Evolutionary conservation across 1,284 basidiomycete species (phyloP), one percentile per base, ranked within the genome.

Genomic region (Malassezia globosa): DNA sequence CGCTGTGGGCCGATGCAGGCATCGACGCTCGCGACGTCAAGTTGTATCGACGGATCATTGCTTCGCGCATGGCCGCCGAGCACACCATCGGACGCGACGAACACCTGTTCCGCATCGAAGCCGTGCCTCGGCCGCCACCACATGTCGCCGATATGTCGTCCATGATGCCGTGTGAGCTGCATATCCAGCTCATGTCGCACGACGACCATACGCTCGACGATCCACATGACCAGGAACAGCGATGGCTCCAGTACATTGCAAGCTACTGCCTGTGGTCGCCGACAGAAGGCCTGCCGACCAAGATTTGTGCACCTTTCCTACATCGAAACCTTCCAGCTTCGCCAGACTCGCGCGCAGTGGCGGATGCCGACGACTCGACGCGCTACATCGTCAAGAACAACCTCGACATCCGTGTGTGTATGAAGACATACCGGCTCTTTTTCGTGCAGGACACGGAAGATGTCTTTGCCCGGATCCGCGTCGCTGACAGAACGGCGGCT

Each of bases 171-270:
- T 77, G 78, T 8, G 79, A 77, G 11, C 77, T 92, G 67, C 83
- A 84, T 0, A 77, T 94, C 46, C 87, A 94, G 72, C 75, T 96
- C 25, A 78, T 95, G 22, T 85, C 84, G 16, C 87, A 86, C 66
- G 88, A 92, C 58, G 90, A 95, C 66, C 78, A 83, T 2, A 84
- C 81, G 41, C 79, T 84, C 31, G 87, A 94, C 61, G 87, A 92
- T 63, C 81, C 83, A 0, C 85, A 85, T 69, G 83, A 82, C 14
- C 75, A 82, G 46, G 83, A 83, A 35, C 82, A 84, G 37, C 78
- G 84, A 42, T 90, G 88, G 87, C 82, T 87, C 58, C 77, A 82
- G 3, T 96, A 96, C 73, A 82, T 95, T 51, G 84, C 88, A 47
- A 83, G 84, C 7, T 96, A 82, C 73, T 82, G 63, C 45, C 59